phyloP scores from a whole-genome alignment of 2,329 filamentous ascomycete genomes.

The Fusarium algeriense region DNA sequence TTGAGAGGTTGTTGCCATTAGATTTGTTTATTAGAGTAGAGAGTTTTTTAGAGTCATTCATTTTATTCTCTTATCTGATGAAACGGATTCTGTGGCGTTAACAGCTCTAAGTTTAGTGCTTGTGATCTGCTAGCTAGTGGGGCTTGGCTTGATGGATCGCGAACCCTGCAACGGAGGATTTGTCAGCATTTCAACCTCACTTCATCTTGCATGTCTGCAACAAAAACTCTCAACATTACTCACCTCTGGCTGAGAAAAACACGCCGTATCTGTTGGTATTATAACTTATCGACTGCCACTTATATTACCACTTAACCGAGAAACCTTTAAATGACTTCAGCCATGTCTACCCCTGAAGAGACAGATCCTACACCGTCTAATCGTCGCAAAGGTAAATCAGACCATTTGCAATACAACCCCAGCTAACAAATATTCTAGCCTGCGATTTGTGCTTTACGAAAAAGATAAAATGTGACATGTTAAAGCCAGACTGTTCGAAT shows the following conservation, averaged over 20 bases:
- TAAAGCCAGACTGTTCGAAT: slow-evolving; percentile 59
- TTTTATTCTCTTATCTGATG: background rate
- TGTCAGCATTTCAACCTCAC: slow-evolving; percentile 30
- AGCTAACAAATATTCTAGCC: slow-evolving; percentile 42
- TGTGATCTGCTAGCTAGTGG: background rate
- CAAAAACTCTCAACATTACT: background rate
- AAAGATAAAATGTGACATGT: slow-evolving; percentile 61
- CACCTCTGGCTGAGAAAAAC: no score
- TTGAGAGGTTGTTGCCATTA: background rate
- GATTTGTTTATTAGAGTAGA: background rate
- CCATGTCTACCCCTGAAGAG: slow-evolving; percentile 26
- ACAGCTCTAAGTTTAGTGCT: slow-evolving; percentile 8
- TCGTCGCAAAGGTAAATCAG: slow-evolving; percentile 41
- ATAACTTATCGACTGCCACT: no score
- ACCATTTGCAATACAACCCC: accelerated
- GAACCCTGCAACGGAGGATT: slow-evolving; percentile 23
- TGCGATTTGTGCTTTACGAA: slow-evolving; percentile 60
- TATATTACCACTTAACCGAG: accelerated
- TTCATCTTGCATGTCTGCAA: background rate
- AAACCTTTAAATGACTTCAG: background rate
- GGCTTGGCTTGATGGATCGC: background rate
- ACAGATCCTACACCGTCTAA: slow-evolving; percentile 30
- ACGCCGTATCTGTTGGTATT: accelerated
- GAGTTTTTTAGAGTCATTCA: background rate
- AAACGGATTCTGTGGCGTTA: background rate